Percentiles rank a stretch among this genome's conserved stretches.
These are phyloP conservation scores for Meyerozyma athensensis DNA, from an alignment of 1,139 yeast species.

Conservation along the genomic window DNA sequence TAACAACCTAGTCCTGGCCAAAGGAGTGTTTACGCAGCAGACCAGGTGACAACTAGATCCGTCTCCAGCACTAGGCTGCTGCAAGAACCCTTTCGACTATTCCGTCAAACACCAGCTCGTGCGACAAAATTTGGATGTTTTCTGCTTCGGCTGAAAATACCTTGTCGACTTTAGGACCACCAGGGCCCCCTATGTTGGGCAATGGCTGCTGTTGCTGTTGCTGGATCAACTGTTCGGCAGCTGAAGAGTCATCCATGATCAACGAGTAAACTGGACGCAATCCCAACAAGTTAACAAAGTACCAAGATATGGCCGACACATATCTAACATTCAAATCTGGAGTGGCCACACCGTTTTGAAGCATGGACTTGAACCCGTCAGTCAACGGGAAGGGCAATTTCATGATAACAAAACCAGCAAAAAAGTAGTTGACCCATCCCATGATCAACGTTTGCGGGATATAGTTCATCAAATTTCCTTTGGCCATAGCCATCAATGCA, in stretches of 20 bases:
- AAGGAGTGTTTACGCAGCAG: no score
- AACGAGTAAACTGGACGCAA: conserved; percentile 75
- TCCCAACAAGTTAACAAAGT: conserved; percentile 84
- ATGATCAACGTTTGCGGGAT: conserved; percentile 89
- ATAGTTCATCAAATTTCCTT: conserved; percentile 75
- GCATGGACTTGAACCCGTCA: conserved; percentile 82
- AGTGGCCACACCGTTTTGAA: conserved; percentile 84
- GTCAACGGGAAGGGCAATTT: conserved; percentile 66
- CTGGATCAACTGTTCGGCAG: conserved; percentile 49
- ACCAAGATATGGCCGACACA: conserved; percentile 98
- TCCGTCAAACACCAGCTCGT: conserved; percentile 49
- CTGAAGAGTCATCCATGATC: conserved; percentile 51
- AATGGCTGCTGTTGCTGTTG: conserved; percentile 40
- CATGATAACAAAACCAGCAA: conserved; percentile 84
- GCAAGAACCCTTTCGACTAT: conserved; percentile 60
- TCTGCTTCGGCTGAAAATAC: conserved; percentile 71
- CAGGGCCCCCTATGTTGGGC: conserved; percentile 47
- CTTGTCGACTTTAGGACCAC: conserved; percentile 56
- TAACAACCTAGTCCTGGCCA: no score
- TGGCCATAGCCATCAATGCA: conserved; percentile 73
- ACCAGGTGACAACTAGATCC: no score
- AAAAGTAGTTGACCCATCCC: conserved; percentile 95
- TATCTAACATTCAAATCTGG: conserved; percentile 84
- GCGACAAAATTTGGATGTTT: conserved; percentile 62
- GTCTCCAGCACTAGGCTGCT: no score